phyloP scores from a whole-genome alignment of 73 alveolate genomes.

The Blepharisma stoltei region DNA sequence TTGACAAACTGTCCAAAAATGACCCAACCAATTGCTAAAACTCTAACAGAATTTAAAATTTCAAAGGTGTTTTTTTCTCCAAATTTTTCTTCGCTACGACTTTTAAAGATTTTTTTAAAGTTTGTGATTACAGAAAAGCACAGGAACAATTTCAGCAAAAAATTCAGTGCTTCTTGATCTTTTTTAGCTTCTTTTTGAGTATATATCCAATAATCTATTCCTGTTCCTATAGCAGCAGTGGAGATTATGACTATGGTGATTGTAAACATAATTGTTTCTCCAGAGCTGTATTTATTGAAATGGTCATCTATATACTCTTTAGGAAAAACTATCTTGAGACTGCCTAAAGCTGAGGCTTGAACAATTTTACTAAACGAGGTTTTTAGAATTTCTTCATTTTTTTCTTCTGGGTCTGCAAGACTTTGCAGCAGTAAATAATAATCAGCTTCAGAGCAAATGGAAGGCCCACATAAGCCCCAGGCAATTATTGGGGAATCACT shows the following conservation, averaged over 20 bases:
- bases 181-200: not conserved
- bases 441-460: not conserved
- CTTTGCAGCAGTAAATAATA: not conserved
- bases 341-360: not conserved
- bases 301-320: not conserved
- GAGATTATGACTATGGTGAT: not conserved
- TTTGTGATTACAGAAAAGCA: constrained; percentile 11
- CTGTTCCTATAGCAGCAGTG: not conserved
- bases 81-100: not conserved
- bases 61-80: not conserved
- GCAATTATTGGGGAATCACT: not conserved
- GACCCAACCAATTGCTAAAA: not conserved
- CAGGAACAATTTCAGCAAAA: not conserved
- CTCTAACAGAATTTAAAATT: not conserved
- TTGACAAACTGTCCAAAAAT: constrained; percentile 2
- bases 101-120: not conserved
- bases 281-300: not conserved
- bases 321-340: not conserved
- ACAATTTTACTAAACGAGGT: no score
- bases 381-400: no score
- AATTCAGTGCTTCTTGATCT: not conserved
- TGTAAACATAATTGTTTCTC: not conserved
- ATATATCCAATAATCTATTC: not conserved
- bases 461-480: constrained; percentile 10
- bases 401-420: no score